A percentile compares a stretch with the other conserved stretches of the same genome.
These are phyloP conservation scores for Pseudohyphozyma bogoriensis DNA, from an alignment of 768 basidiomycete species.

Conservation along the genomic window DNA sequence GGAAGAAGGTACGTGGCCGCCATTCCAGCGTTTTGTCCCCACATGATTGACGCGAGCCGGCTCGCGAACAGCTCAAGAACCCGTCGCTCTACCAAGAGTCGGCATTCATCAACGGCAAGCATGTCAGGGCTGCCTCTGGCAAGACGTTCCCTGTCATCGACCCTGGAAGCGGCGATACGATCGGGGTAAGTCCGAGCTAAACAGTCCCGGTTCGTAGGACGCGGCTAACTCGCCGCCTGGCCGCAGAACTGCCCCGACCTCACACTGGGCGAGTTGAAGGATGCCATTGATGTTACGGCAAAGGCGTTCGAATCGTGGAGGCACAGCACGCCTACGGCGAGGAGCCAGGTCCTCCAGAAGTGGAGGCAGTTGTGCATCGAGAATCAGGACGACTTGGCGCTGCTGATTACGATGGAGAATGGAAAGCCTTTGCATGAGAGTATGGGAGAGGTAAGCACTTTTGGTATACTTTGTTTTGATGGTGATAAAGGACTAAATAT, in stretches of 20 bases:
- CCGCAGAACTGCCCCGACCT: conserved; percentile 58
- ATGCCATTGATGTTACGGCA: conserved; percentile 71
- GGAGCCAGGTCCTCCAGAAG: conserved; percentile 60
- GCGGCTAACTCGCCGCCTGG: no score
- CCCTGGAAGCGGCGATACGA: conserved; percentile 70
- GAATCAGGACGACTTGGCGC: conserved; percentile 73
- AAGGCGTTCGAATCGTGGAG: conserved; percentile 78
- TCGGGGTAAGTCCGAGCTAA: conserved; percentile 68
- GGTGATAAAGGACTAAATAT: conserved; percentile 2
- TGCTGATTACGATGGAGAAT: conserved; percentile 67
- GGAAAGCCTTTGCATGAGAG: conserved; percentile 81
- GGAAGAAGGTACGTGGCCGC: no score
- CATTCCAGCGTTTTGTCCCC: no score
- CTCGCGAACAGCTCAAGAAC: conserved; percentile 67
- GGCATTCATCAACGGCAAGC: conserved; percentile 60
- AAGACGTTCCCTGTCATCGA: conserved; percentile 44
- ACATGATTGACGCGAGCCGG: no score
- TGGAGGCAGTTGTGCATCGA: conserved; percentile 57
- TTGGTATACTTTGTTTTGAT: conserved; percentile 49
- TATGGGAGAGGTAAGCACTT: conserved; percentile 58
- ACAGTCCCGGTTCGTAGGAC: no score
- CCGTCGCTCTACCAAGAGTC: conserved; percentile 60
- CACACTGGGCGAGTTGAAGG: conserved; percentile 68
- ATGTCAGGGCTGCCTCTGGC: not conserved
- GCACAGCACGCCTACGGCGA: conserved; percentile 49